phyloP scores from a whole-genome alignment of 2,329 filamentous ascomycete species.

The Penicillium italicum region DNA sequence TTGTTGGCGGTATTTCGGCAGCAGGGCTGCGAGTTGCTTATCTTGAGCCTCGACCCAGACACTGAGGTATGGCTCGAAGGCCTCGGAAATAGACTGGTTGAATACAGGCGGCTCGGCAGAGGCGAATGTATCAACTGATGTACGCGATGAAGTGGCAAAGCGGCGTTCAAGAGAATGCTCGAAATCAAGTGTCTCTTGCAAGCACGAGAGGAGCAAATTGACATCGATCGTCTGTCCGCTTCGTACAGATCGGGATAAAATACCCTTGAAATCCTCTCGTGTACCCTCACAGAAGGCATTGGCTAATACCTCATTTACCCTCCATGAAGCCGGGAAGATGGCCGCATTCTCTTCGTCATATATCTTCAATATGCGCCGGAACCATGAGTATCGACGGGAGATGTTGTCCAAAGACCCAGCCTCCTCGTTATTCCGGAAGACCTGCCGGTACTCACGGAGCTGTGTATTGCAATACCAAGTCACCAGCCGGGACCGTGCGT shows the following conservation, averaged over 20 bases:
- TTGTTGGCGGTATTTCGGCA: slow-evolving; percentile 82
- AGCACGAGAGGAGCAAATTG: slow-evolving; percentile 77
- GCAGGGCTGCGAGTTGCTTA: slow-evolving; percentile 74
- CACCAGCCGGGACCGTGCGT: slow-evolving; percentile 74
- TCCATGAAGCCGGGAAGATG: slow-evolving; percentile 86
- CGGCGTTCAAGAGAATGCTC: slow-evolving; percentile 85
- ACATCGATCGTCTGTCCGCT: slow-evolving; percentile 80
- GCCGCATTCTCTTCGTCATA: slow-evolving; percentile 89
- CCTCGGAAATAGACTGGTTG: slow-evolving; percentile 87
- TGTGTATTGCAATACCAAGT: slow-evolving; percentile 99
- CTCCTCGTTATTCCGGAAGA: slow-evolving; percentile 95
- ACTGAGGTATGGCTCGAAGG: slow-evolving; percentile 94
- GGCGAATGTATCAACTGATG: slow-evolving; percentile 84
- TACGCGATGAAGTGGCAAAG: slow-evolving; percentile 66
- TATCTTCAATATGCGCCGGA: slow-evolving; percentile 89
- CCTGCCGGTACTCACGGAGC: slow-evolving; percentile 88
- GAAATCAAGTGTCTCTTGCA: slow-evolving; percentile 96
- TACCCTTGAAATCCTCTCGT: slow-evolving; percentile 89
- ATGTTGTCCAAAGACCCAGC: slow-evolving; percentile 96
- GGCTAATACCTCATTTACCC: slow-evolving; percentile 82
- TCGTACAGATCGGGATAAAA: slow-evolving; percentile 82
- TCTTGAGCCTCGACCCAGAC: slow-evolving; percentile 97
- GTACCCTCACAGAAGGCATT: slow-evolving; percentile 95
- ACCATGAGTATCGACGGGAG: slow-evolving; percentile 90
- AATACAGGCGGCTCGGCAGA: slow-evolving; percentile 76